Percentiles rank a stretch among this genome's conserved stretches.
These are phyloP conservation scores for Fusarium avenaceum DNA, from an alignment of 2,329 filamentous ascomycete species.

Conservation along the genomic window DNA sequence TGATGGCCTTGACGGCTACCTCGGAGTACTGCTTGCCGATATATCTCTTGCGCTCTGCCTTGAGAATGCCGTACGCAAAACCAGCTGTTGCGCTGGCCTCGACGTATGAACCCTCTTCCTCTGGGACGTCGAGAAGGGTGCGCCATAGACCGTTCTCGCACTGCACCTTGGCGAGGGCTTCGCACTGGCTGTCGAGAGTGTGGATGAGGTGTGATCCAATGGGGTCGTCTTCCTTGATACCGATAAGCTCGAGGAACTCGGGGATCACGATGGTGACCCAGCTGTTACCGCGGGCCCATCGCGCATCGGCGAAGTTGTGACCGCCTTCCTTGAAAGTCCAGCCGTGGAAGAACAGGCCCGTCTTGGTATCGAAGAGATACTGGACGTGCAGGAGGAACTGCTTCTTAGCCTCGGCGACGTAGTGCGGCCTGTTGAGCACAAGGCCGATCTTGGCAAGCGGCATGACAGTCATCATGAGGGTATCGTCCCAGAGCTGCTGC, in stretches of 20 bases:
- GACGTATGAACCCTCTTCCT: conserved; percentile 77
- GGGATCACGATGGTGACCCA: conserved; percentile 89
- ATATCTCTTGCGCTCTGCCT: conserved; percentile 78
- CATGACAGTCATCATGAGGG: conserved; percentile 88
- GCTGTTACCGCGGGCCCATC: conserved; percentile 73
- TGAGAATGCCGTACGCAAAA: conserved; percentile 84
- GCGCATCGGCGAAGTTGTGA: conserved; percentile 70
- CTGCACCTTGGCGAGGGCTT: conserved; percentile 73
- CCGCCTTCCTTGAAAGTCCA: conserved; percentile 81
- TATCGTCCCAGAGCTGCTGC: conserved; percentile 87
- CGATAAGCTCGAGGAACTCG: conserved; percentile 81
- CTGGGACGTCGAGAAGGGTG: conserved; percentile 77
- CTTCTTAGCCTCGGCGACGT: conserved; percentile 81
- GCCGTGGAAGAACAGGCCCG: conserved; percentile 84
- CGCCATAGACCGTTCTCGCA: conserved; percentile 76
- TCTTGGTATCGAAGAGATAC: conserved; percentile 79
- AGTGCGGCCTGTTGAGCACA: conserved; percentile 76
- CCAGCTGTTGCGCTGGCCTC: conserved; percentile 85
- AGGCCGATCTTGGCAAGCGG: conserved; percentile 84
- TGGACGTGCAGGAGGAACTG: conserved; percentile 84
- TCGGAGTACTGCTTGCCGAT: conserved; percentile 72
- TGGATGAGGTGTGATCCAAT: conserved; percentile 70
- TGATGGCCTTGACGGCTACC: conserved; percentile 74
- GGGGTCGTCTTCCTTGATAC: conserved; percentile 72
- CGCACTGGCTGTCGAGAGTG: conserved; percentile 77